Percentiles rank a stretch among this genome's conserved stretches.
phyloP scores from a whole-genome alignment of 1,284 basidiomycete genomes.

The Tylopilus sp. region DNA sequence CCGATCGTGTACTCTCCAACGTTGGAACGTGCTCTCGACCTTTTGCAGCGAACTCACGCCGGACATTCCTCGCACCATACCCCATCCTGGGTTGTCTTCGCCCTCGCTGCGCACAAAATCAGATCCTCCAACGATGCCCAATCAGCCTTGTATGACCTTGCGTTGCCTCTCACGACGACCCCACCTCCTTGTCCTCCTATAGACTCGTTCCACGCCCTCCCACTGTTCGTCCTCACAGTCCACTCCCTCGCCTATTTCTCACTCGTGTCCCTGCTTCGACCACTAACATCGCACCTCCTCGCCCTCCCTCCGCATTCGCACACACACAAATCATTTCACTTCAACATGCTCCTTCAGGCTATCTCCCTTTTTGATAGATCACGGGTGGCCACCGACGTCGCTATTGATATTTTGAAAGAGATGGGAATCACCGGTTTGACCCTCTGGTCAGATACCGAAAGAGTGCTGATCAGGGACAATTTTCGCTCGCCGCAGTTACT shows the following conservation, averaged over 20 bases:
- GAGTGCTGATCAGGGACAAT: conserved; percentile 44
- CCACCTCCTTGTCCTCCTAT: conserved; percentile 3
- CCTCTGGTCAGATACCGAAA: conserved; percentile 43
- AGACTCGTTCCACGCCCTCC: conserved; percentile 40
- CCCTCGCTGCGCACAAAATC: conserved; percentile 47
- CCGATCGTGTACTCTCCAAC: conserved; percentile 32
- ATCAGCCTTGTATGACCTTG: conserved; percentile 20
- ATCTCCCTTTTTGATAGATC: conserved; percentile 44
- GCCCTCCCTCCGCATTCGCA: conserved; percentile 42
- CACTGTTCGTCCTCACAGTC: conserved; percentile 40
- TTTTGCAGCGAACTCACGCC: conserved; percentile 12
- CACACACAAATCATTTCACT: conserved; percentile 37
- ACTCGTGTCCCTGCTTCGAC: conserved; percentile 41
- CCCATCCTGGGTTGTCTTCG: conserved; percentile 53
- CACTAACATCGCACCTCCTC: conserved; percentile 35
- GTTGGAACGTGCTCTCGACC: conserved; percentile 33
- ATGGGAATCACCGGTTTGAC: conserved; percentile 42
- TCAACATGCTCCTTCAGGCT: conserved; percentile 53
- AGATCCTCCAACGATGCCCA: conserved; percentile 26
- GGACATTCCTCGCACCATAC: not conserved
- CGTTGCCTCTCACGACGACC: conserved; percentile 15
- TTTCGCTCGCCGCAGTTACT: conserved; percentile 48
- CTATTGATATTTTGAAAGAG: conserved; percentile 40
- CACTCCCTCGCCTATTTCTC: conserved; percentile 48
- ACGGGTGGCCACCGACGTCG: conserved; percentile 37